phyloP scores from a whole-genome alignment of 2,329 filamentous ascomycete species.

The Shiraia bambusicola region DNA sequence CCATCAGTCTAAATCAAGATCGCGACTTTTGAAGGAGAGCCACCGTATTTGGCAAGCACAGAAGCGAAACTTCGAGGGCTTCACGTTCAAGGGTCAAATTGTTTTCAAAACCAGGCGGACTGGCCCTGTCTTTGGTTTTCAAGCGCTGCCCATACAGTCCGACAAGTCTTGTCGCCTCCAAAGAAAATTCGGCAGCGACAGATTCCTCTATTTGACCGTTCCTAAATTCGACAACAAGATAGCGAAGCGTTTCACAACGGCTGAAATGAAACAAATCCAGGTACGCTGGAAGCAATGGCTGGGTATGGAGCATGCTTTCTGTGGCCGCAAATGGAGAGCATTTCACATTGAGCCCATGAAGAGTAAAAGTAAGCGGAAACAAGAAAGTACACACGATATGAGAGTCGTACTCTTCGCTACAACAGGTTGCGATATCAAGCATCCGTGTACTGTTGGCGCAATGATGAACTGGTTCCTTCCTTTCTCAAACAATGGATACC shows the following conservation, averaged over 20 bases:
- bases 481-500: conserved; percentile 36
- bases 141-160: conserved; percentile 26
- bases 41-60: conserved; percentile 27
- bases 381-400: conserved; percentile 15
- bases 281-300: conserved; percentile 41
- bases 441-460: conserved; percentile 19
- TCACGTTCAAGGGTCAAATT: conserved; percentile 38
- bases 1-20: neutral
- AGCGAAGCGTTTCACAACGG: conserved; percentile 9
- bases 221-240: conserved; percentile 29
- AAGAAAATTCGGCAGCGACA: conserved; percentile 41
- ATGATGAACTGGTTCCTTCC: conserved; percentile 47
- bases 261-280: conserved; percentile 17
- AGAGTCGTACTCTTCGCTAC: conserved; percentile 43
- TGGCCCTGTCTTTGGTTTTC: conserved; percentile 28
- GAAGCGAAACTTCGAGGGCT: conserved; percentile 26
- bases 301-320: conserved; percentile 37
- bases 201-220: conserved; percentile 46
- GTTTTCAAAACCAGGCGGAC: conserved; percentile 15
- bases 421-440: conserved; percentile 29
- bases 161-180: conserved; percentile 42
- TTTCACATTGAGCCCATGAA: conserved; percentile 45
- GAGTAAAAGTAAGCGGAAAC: conserved; percentile 11
- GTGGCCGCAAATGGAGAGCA: conserved; percentile 46
- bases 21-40: conserved; percentile 11